Base-by-base conservation (phyloP, 78 protist genomes). In the Mastigamoeba balamuthi region DNA sequence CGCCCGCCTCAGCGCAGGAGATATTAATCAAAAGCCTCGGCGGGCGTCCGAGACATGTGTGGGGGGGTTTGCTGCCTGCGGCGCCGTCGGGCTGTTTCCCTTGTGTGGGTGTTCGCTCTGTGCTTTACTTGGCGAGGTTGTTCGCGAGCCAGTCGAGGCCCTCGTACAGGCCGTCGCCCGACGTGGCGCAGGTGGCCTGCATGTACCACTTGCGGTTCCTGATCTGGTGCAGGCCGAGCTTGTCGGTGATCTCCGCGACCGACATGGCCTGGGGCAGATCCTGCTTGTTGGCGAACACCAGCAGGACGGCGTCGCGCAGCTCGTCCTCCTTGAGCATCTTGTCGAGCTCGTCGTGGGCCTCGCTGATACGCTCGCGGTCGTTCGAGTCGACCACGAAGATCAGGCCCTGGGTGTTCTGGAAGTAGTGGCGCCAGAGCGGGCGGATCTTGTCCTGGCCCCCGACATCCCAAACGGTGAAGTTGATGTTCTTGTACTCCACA, bases 391-490 rank as follows among this genome's bases (percentile, higher is more conserved):
- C 92, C 1, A 95, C 98, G 72, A 88, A 95, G 71, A 95, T 93
- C 30, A 95, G 70, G 7, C 90, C 97, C 64, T 92, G 88, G 38
- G 95, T 78, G 83, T 88, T 85, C 48, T 78, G 85, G 92, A 70
- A 95, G 67, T 93, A 91, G 76, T 89, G 88, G 4, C 77, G 40
- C 94, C 91, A 91, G 23, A 95, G 85, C n/a, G 93, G 93, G 1
- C 98, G 76, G 65, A 97, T 88, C 80, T 87, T 92, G 71, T 94
- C 96, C 80, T 93, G 97, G 25, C 98, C 98, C 6, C 98, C 97
- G 63, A 95, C 94, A 66, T 96, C 97, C 97, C 95, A 97, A 40
- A 92, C 70, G 29, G 92, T 90, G 53, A 94, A 93, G 64, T 68
- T 81, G 72, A 96, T 73, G 66, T 94, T 93, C 89, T 92, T 83